Base-by-base conservation (phyloP, 192 early-diverging fungal species). In the Pecoramyces ruminantium region DNA sequence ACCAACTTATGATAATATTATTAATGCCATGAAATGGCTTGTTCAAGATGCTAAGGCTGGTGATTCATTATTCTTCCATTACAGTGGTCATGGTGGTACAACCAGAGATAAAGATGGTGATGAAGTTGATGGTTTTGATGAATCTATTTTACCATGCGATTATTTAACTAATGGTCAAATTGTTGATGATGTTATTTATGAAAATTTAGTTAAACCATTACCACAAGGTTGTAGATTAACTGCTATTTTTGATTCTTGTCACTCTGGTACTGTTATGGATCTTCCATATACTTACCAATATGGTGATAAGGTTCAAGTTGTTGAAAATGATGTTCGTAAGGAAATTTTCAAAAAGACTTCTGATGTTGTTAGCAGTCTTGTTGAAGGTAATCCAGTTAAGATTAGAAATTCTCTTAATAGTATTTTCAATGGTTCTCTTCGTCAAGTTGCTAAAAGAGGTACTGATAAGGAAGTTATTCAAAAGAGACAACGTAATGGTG, bases 171-270 rank as follows among this genome's bases (percentile, higher is more conserved):
- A 8, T n/a, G 87, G 87, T 4, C 81, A 86, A 11, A 86, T 84
- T 40, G 30, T 82, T 6, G 86, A 87, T 87, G 86, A 84, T 83
- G 84, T 82, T 82, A 38, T 88, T 28, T 84, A 88, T 42, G 40
- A 8, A 13, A 12, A 84, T 25, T 42, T 88, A 30, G 87, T 86
- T n/a, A 79, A 83, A 40, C 42, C 78, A 18, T 81, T 88, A 77
- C 92, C 92, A 28, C 86, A 82, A 17, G 90, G 94, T 29, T 91
- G 88, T 79, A 89, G 93, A 28, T 83, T 96, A 82, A 95, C 94
- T 2, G 93, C 90, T 0, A 89, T 95, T 42, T 94, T 94, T 85
- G 94, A 95, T 84, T 94, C 92, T 79, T 96, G 94, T 82, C 93
- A 96, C 82, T 94, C 93, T 39, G 94, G 93, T 25, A 92, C 94